Percentiles rank a stretch among this genome's conserved stretches.
phyloP scores from a whole-genome alignment of 441 rosid species.

The Syzygium syzygioides region DNA sequence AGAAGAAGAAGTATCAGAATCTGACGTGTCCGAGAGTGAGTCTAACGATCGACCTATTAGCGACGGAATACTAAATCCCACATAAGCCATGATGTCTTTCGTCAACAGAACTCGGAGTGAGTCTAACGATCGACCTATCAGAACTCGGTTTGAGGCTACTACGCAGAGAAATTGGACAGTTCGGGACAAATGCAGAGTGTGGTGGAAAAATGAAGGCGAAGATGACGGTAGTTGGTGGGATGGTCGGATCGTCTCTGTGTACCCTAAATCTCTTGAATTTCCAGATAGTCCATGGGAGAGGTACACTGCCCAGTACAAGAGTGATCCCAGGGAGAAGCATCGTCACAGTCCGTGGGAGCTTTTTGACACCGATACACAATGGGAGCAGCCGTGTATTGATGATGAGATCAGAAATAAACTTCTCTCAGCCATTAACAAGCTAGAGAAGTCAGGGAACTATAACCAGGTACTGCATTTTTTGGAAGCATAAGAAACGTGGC shows the following conservation, averaged over 20 bases:
- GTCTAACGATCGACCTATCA: no score
- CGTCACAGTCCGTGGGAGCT: constrained; percentile 99
- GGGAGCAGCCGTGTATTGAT: constrained; percentile 76
- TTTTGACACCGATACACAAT: constrained; percentile 63
- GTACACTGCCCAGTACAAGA: constrained; percentile 66
- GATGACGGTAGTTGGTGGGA: constrained; percentile 98
- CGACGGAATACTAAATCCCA: no score
- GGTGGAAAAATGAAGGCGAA: constrained; percentile 93
- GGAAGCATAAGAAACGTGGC: not conserved
- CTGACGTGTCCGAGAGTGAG: constrained; percentile 70
- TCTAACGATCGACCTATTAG: constrained; percentile 47
- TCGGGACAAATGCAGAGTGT: constrained; percentile 93
- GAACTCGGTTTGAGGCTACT: constrained; percentile 82
- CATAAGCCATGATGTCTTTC: no score
- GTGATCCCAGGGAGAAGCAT: constrained; percentile 69
- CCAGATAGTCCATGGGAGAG: constrained; percentile 98
- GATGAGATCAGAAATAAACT: constrained; percentile 44
- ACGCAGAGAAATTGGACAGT: constrained; percentile 74
- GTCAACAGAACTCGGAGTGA: no score
- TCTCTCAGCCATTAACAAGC: constrained; percentile 43
- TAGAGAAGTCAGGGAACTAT: constrained; percentile 56
- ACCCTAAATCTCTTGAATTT: constrained; percentile 74
- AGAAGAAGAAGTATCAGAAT: constrained; percentile 63
- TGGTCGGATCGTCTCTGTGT: constrained; percentile 68
- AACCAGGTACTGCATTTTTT: constrained; percentile 39